These are phyloP conservation scores for Heterobasidion occidentale DNA, from an alignment of 1,284 basidiomycete species.

Conservation along the genomic window DNA sequence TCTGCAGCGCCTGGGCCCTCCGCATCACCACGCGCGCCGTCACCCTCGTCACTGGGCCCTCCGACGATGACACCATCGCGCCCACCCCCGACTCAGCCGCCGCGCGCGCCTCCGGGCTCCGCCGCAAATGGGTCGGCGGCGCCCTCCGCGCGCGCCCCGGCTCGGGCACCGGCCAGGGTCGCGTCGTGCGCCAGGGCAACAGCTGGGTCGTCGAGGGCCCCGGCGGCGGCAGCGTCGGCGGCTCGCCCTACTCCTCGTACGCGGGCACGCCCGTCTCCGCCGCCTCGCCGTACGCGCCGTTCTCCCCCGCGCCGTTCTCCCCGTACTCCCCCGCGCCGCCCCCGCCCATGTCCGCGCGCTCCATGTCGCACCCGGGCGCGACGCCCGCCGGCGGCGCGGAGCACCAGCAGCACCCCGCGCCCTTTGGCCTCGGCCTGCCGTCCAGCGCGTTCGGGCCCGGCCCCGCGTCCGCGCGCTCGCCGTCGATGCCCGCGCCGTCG, in stretches of 20 bases:
- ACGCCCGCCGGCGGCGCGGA: slow-evolving; percentile 11
- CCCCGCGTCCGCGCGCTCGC: slow-evolving; percentile 10
- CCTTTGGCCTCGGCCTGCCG: slow-evolving; percentile 25
- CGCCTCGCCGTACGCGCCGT: slow-evolving; percentile 24
- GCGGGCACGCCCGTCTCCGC: slow-evolving; percentile 28
- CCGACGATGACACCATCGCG: slow-evolving; percentile 48
- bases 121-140: slow-evolving; percentile 38
- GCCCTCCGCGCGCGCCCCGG: slow-evolving; percentile 34
- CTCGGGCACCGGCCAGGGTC: slow-evolving; percentile 2
- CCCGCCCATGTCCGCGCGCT: slow-evolving; percentile 10
- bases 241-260: slow-evolving; percentile 28
- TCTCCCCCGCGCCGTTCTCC: slow-evolving; percentile 15
- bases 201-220: slow-evolving; percentile 37
- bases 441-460: slow-evolving; percentile 20
- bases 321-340: background rate
- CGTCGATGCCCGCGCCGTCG: slow-evolving; percentile 4
- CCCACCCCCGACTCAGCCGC: slow-evolving; percentile 38
- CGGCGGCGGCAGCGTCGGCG: slow-evolving; percentile 1
- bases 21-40: slow-evolving; percentile 59
- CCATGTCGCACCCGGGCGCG: slow-evolving; percentile 10
- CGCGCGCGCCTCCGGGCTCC: slow-evolving; percentile 34
- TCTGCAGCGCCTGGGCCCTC: slow-evolving; percentile 72
- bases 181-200: slow-evolving; percentile 30
- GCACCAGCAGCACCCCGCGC: background rate
- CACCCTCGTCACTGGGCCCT: slow-evolving; percentile 58